Base-by-base conservation (phyloP, 2,329 filamentous ascomycete genomes). In the Stylonectria norvegica region DNA sequence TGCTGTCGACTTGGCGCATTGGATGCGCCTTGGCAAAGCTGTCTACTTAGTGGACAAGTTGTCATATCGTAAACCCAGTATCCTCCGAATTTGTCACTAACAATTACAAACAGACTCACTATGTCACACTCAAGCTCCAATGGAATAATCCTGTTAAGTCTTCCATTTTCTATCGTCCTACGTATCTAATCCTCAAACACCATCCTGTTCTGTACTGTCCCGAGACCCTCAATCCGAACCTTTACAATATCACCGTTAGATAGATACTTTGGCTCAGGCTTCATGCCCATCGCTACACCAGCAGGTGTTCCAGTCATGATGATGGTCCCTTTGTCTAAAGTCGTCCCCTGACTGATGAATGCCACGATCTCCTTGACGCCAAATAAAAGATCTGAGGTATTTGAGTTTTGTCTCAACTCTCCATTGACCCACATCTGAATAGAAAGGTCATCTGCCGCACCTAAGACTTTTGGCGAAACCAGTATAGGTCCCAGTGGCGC, bases 401-500 rank as follows among this genome's bases (percentile, higher is more conserved):
- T 68, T 2, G 61, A 62, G 27, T 69, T 52, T 45, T 76, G 73
- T 8, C 71, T 58, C 19, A 64, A 43, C 40, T 74, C 62, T 0
- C 68, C 67, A 43, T 76, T 76, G 8, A 75, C 66, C n/a, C 29
- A 49, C 2, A 57, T 63, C 17, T 46, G 62, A 36, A 81, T 78
- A 29, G 55, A 60, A 35, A 81, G 56, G 10, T 59, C 64, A 52
- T 40, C 33, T 10, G 56, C 50, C 33, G 64, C 60, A 3, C 55
- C 52, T 15, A 64, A 40, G 9, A 59, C 38, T 4, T 28, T 14
- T 5, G 49, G 25, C 14, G 48, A 43, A 6, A 45, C 45, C 1
- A 59, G 37, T 5, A 73, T 60, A 0, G 72, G 71, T 0, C 72
- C 73, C 55, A 75, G 69, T 1, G 71, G 72, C 41, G 70, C 73